Percentiles rank a stretch among this genome's conserved stretches.
Evolutionary conservation across 306 rosid species (phyloP).

Genomic region (Sechiopsis laciniata): DNA sequence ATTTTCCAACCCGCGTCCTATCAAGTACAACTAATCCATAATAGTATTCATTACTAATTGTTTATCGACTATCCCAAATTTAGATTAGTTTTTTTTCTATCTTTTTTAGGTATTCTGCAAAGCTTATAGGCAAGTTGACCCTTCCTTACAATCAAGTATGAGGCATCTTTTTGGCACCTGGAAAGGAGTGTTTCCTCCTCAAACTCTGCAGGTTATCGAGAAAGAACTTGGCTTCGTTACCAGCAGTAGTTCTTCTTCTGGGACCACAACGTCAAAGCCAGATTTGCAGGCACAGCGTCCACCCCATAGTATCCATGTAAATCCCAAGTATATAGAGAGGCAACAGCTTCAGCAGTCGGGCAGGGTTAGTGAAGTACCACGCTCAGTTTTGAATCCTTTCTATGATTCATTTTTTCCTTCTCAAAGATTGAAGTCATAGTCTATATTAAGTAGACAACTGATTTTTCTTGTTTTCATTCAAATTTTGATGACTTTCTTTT

Average conservation of each 20-base stretch:
- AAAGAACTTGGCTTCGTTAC: conserved; percentile 68
- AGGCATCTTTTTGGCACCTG: conserved; percentile 95
- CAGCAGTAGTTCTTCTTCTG: conserved; percentile 49
- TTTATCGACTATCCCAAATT: not conserved
- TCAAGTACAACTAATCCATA: conserved; percentile 12
- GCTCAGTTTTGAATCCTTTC: not conserved
- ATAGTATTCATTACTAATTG: conserved; percentile 1
- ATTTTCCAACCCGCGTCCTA: conserved; percentile 23
- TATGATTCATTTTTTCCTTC: not conserved
- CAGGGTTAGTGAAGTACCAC: conserved; percentile 46
- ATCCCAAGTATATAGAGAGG: conserved; percentile 86
- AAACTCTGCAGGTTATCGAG: conserved; percentile 66
- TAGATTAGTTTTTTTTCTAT: not conserved
- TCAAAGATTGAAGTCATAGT: not conserved
- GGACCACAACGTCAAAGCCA: conserved; percentile 43
- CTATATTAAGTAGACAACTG: not conserved
- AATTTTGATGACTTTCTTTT: not conserved
- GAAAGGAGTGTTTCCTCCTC: conserved; percentile 86
- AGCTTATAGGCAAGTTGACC: conserved; percentile 74
- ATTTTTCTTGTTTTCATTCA: not conserved
- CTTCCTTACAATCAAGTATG: conserved; percentile 65
- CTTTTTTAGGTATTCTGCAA: conserved; percentile 77
- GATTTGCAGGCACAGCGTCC: conserved; percentile 69
- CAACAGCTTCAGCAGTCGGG: conserved; percentile 78
- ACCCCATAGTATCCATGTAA: conserved; percentile 80